phyloP scores from a whole-genome alignment of 2,329 filamentous ascomycete genomes.

The Sporothrix globosa region DNA sequence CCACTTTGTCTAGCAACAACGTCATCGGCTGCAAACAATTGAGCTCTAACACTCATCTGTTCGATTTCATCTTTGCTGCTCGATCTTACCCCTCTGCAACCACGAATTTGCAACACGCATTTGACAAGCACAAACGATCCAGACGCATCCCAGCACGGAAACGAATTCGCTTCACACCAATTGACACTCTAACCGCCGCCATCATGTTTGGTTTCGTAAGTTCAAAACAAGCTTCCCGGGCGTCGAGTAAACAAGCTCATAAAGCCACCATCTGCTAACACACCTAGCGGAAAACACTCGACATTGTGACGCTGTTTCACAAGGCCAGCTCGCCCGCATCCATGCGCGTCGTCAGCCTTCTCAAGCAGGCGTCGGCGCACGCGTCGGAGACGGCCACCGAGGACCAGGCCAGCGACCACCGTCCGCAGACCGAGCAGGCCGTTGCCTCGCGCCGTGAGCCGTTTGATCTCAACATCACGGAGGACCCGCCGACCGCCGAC shows the following conservation, averaged over 20 bases:
- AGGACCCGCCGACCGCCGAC: constrained; percentile 62
- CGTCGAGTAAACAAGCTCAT: background rate
- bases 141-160: background rate
- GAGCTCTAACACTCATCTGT: background rate
- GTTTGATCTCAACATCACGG: constrained; percentile 71
- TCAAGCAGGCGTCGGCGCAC: constrained; percentile 78
- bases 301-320: constrained; percentile 97
- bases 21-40: constrained; percentile 14
- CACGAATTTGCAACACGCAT: background rate
- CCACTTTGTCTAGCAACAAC: constrained; percentile 12
- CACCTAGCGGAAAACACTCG: constrained; percentile 72
- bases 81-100: background rate
- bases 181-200: constrained; percentile 16
- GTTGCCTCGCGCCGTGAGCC: constrained; percentile 55
- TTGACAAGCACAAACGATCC: background rate
- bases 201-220: constrained; percentile 36
- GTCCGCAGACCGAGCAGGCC: constrained; percentile 58
- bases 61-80: background rate
- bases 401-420: constrained; percentile 72
- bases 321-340: constrained; percentile 75
- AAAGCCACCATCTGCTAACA: background rate
- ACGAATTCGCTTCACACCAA: background rate
- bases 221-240: constrained; percentile 6
- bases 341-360: constrained; percentile 69
- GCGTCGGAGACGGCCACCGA: constrained; percentile 69